Conservation (phyloP, 257 asterid species). For the Solanum dulcamara region DNA sequence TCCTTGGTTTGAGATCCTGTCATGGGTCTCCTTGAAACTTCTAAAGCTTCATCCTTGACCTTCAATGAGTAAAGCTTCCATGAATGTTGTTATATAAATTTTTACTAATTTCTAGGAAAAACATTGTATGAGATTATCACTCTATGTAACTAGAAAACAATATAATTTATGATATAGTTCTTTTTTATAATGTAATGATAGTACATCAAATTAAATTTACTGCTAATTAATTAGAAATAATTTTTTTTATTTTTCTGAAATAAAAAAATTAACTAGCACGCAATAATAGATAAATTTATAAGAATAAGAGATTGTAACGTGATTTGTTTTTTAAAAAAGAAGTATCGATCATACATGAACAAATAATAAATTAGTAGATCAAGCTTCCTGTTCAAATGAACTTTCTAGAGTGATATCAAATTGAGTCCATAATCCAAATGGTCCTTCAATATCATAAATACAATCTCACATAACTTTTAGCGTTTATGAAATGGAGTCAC, state of each 20-base stretch:
- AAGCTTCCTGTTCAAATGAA: too few species aligned
- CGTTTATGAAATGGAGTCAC: not conserved
- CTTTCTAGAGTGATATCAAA: not conserved
- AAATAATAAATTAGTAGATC: not conserved
- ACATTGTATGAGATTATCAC: not conserved
- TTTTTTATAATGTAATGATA: not conserved
- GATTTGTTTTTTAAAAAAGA: too few species aligned
- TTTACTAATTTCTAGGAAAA: not conserved
- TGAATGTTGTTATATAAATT: not conserved
- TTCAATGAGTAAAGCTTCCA: not conserved
- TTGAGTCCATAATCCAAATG: not conserved
- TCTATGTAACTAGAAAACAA: not conserved
- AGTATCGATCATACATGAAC: not conserved
- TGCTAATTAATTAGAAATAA: too few species aligned
- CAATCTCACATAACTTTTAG: not conserved
- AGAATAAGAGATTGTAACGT: not conserved
- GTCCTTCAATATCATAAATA: not conserved
- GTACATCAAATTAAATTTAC: not conserved
- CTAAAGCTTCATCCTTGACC: not conserved
- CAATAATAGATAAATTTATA: too few species aligned
- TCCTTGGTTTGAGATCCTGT: not conserved
- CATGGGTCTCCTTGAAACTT: not conserved
- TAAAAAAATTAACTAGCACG: not conserved
- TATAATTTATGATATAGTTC: not conserved
- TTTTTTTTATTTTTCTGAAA: not conserved